These are phyloP conservation scores for Verticillium isaacii DNA, from an alignment of 2,329 filamentous ascomycete genomes.

Conservation along the genomic window DNA sequence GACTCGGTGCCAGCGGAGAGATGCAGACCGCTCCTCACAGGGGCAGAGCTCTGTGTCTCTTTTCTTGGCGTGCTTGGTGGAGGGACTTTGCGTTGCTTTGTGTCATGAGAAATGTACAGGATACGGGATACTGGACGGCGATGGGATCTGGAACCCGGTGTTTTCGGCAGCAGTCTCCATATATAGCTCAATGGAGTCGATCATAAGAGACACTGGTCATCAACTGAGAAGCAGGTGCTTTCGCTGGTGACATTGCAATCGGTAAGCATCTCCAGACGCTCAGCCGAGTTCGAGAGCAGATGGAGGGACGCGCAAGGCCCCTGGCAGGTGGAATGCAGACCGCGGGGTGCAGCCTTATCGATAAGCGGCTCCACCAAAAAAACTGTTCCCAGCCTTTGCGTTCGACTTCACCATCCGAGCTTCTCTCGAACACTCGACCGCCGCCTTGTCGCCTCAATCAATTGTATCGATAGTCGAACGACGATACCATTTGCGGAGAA, in stretches of 20 bases:
- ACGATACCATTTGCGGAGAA: neutral
- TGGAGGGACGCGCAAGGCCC: neutral
- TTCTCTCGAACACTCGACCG: neutral
- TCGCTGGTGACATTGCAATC: too few species aligned
- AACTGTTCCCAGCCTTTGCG: neutral
- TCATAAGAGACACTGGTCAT: neutral
- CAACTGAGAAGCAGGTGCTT: neutral
- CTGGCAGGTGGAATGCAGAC: neutral
- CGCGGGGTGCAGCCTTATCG: neutral
- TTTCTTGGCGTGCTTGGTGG: neutral
- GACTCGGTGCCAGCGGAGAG: neutral
- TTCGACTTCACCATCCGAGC: neutral
- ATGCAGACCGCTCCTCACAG: neutral
- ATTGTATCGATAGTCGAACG: neutral
- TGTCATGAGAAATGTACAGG: neutral
- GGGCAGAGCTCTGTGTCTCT: neutral
- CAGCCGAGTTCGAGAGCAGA: too few species aligned
- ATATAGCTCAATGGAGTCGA: neutral
- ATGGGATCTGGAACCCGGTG: neutral
- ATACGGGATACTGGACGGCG: neutral
- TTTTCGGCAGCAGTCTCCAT: neutral
- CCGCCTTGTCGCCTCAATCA: neutral
- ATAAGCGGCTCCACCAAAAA: constrained; percentile 7
- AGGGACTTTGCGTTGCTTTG: neutral
- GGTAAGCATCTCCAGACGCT: too few species aligned